Evolutionary conservation across 169 alveolate species (phyloP).

Genomic region (Plasmodium vivax): DNA sequence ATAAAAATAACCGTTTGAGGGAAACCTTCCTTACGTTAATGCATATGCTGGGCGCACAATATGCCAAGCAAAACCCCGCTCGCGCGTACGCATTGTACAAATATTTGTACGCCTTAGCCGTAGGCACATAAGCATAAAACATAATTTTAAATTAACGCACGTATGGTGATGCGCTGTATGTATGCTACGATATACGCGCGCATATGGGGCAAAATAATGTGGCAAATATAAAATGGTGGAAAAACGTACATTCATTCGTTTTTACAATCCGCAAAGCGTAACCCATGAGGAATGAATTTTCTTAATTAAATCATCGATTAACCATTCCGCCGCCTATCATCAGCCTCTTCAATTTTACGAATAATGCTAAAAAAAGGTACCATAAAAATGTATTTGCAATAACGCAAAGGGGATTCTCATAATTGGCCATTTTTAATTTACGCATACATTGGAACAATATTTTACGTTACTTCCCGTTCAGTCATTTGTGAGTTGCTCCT

Average conservation of each 20-base stretch:
- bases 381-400: neutral
- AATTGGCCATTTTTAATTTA: neutral
- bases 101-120: neutral
- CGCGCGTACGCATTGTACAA: neutral
- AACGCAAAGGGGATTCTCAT: neutral
- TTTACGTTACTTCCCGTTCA: neutral
- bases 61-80: neutral
- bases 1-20: neutral
- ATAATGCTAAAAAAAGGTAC: neutral
- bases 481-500: neutral
- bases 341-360: neutral
- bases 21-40: neutral
- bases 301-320: neutral
- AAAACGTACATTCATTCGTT: neutral
- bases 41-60: neutral
- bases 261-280: neutral
- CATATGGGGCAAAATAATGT: neutral
- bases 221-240: neutral
- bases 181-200: neutral
- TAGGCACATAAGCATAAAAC: neutral
- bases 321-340: neutral
- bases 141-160: neutral
- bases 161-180: neutral
- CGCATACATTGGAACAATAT: neutral
- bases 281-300: neutral